phyloP scores from a whole-genome alignment of 2,329 filamentous ascomycete genomes.

The Colletotrichum liriopes region DNA sequence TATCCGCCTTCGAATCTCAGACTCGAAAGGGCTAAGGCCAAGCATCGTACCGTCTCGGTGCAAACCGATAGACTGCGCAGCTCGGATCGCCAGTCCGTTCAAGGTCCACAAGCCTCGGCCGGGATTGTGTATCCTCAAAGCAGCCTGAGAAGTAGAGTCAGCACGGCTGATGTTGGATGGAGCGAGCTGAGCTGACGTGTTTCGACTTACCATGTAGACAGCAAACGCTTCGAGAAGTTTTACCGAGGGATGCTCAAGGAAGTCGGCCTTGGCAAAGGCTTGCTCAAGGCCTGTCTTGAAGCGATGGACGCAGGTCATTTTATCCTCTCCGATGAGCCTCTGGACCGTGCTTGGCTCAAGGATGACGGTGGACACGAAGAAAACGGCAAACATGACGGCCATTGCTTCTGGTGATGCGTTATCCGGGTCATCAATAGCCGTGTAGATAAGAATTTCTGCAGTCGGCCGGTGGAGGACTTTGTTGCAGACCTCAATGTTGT shows the following conservation, averaged over 20 bases:
- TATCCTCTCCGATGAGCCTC: conserved; percentile 46
- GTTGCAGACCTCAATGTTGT: conserved; percentile 49
- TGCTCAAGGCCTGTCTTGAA: conserved; percentile 56
- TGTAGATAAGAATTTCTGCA: conserved; percentile 53
- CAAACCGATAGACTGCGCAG: conserved; percentile 67
- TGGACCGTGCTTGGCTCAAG: conserved; percentile 56
- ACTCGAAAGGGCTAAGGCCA: conserved; percentile 59
- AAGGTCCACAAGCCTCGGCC: conserved; percentile 57
- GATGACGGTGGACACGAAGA: conserved; percentile 62
- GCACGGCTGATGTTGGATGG: not conserved
- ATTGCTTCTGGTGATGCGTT: conserved; percentile 48
- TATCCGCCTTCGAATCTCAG: conserved; percentile 68
- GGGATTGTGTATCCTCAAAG: conserved; percentile 52
- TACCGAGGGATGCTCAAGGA: conserved; percentile 58
- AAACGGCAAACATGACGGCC: conserved; percentile 65
- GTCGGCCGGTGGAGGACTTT: conserved; percentile 51
- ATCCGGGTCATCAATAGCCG: conserved; percentile 49
- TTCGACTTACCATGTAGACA: conserved; percentile 55
- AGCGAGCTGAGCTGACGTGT: not conserved
- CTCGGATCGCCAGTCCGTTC: conserved; percentile 61
- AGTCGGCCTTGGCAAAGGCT: conserved; percentile 55
- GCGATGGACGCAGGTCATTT: conserved; percentile 45
- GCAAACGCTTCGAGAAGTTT: conserved; percentile 54
- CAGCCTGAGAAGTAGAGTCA: conserved; percentile 46
- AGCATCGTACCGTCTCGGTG: conserved; percentile 61